Evolutionary conservation across 2,329 filamentous ascomycete species (phyloP).

Genomic region (Botrytis paeoniae): DNA sequence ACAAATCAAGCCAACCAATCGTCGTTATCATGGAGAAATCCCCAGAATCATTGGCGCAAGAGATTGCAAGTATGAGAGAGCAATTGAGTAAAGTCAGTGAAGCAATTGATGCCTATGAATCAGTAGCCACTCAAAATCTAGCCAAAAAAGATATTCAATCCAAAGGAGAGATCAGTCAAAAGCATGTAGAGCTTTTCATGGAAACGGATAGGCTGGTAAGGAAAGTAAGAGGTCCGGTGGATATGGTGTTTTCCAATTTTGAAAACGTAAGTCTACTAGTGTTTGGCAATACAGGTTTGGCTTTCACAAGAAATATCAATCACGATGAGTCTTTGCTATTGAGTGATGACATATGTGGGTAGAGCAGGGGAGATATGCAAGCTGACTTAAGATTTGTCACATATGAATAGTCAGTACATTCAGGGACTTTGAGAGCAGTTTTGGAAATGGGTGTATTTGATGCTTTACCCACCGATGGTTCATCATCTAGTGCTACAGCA

Average conservation of each 20-base stretch:
- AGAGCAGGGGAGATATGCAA: background rate
- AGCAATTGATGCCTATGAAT: slow-evolving; percentile 9
- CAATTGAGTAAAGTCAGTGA: slow-evolving; percentile 9
- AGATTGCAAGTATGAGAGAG: slow-evolving; percentile 15
- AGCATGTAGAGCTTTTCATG: slow-evolving; percentile 14
- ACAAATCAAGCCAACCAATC: background rate
- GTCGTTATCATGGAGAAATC: slow-evolving; percentile 3
- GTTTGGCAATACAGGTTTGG: background rate
- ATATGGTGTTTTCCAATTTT: slow-evolving; percentile 17
- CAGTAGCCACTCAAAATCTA: background rate
- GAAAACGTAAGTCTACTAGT: slow-evolving; percentile 11
- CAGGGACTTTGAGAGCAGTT: slow-evolving; percentile 24
- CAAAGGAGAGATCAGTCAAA: slow-evolving; percentile 1
- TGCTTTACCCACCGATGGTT: slow-evolving; percentile 26
- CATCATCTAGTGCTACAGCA: slow-evolving; percentile 22
- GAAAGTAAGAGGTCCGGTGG: slow-evolving; percentile 11
- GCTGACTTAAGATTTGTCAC: slow-evolving; percentile 10
- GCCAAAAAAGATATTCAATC: background rate
- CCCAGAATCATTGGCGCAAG: slow-evolving; percentile 6
- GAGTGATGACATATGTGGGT: background rate
- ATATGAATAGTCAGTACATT: slow-evolving; percentile 14
- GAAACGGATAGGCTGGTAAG: slow-evolving; percentile 6
- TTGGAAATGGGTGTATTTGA: slow-evolving; percentile 33
- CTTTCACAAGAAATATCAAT: background rate
- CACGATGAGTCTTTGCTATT: background rate